Conservation (phyloP, 495 filamentous ascomycete species). For the Opeltia flavorubescens region DNA sequence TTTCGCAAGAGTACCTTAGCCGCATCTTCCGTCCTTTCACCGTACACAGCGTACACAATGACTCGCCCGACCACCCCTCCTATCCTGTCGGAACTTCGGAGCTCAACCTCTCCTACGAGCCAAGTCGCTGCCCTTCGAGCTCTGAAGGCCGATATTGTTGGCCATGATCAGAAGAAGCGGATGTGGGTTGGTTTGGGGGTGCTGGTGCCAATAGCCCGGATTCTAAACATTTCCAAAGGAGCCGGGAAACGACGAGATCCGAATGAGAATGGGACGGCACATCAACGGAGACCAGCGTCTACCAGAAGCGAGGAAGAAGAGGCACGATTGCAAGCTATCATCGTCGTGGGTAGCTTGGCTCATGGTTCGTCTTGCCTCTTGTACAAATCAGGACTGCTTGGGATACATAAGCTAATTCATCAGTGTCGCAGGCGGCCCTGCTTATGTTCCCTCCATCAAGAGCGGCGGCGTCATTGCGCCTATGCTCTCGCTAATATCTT, state of each 20-base stretch:
- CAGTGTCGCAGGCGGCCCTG: constrained; percentile 59
- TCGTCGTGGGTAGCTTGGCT: constrained; percentile 70
- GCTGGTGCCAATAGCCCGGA: constrained; percentile 48
- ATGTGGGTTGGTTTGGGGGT: constrained; percentile 55
- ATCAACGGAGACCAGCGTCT: constrained; percentile 11
- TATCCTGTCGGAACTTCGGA: constrained; percentile 48
- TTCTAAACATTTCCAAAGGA: constrained; percentile 32
- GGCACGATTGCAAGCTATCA: constrained; percentile 61
- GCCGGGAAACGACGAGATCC: constrained; percentile 24
- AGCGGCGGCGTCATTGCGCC: constrained; percentile 47
- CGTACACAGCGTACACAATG: constrained; percentile 20
- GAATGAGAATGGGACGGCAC: constrained; percentile 22
- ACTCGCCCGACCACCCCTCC: constrained; percentile 34
- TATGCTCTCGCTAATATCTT: constrained; percentile 53
- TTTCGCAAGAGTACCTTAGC: neutral
- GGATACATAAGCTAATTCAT: too few relatives aligned
- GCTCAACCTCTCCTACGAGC: constrained; percentile 41
- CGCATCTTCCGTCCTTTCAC: neutral
- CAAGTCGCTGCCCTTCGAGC: constrained; percentile 51
- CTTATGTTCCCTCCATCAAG: constrained; percentile 62
- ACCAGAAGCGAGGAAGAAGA: constrained; percentile 40
- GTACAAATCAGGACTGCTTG: neutral
- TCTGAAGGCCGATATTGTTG: constrained; percentile 81
- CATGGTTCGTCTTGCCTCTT: constrained; percentile 43
- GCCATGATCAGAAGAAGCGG: constrained; percentile 78